phyloP scores from a whole-genome alignment of 139 green algal species.

The Chara braunii region DNA sequence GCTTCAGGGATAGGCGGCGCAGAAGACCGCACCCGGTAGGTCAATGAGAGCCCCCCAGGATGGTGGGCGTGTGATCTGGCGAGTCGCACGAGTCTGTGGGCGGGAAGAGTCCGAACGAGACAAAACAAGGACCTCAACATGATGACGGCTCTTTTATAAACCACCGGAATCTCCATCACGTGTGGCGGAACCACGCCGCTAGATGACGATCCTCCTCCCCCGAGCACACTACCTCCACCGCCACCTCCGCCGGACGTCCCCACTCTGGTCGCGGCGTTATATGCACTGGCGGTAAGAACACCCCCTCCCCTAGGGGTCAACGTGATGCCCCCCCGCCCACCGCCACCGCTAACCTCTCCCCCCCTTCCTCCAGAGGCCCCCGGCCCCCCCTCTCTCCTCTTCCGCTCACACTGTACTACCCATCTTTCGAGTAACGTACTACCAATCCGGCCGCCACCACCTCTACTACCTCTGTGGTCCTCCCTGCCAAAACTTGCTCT shows the following conservation, averaged over 20 bases:
- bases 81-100: conserved; percentile 21
- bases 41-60: conserved; percentile 2
- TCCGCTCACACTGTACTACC: conserved; percentile 30
- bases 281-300: too few species aligned
- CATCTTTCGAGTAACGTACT: conserved; percentile 21
- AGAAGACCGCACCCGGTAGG: not conserved
- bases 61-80: too few species aligned
- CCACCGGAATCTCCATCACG: conserved; percentile 27
- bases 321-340: conserved; percentile 18
- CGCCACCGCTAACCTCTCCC: not conserved
- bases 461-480: not conserved
- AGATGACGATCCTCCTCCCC: too few species aligned
- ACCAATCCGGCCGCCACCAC: not conserved
- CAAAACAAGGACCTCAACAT: conserved; percentile 34
- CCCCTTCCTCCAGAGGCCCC: not conserved
- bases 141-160: conserved; percentile 36
- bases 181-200: too few species aligned
- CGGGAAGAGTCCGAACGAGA: conserved; percentile 23
- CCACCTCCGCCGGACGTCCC: too few species aligned
- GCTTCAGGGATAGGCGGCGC: not conserved
- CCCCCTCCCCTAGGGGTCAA: too few species aligned
- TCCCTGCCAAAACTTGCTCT: conserved; percentile 2
- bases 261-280: too few species aligned
- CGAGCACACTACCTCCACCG: too few species aligned
- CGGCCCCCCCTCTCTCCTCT: not conserved